phyloP scores from a whole-genome alignment of 371 early-diverging fungal species.

The Haplosporangium sp. region DNA sequence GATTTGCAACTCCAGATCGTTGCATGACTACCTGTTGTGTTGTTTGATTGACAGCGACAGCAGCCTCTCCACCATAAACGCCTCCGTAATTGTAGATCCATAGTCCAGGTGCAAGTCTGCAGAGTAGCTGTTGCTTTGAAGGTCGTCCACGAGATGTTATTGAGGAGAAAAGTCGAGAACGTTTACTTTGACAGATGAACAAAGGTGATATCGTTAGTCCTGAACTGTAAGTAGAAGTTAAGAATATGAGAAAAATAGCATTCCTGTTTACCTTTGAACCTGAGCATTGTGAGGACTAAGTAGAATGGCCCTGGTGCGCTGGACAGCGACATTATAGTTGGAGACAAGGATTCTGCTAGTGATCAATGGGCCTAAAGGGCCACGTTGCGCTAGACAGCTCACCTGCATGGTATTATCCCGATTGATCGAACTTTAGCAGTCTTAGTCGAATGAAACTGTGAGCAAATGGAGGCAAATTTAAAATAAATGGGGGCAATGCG shows the following conservation, averaged over 20 bases:
- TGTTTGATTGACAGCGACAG: conserved; percentile 53
- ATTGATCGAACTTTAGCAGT: background rate
- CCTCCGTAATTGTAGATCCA: conserved; percentile 55
- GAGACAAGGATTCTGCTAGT: conserved; percentile 15
- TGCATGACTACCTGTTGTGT: conserved; percentile 55
- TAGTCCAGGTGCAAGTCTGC: conserved; percentile 46
- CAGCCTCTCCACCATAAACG: conserved; percentile 48
- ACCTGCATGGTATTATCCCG: conserved; percentile 33
- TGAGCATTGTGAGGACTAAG: conserved; percentile 9
- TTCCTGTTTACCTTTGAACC: conserved; percentile 24
- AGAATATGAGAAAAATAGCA: background rate
- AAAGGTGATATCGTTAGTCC: background rate
- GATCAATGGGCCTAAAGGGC: conserved; percentile 31
- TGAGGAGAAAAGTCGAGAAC: conserved; percentile 30
- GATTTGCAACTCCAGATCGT: conserved; percentile 24
- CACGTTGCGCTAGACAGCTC: conserved; percentile 32
- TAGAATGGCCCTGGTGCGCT: conserved; percentile 28
- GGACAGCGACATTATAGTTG: conserved; percentile 11
- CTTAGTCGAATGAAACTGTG: conserved; percentile 1
- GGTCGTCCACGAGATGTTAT: conserved; percentile 23
- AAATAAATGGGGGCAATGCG: background rate
- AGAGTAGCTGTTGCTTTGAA: conserved; percentile 42
- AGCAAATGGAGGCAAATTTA: background rate
- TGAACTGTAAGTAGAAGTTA: background rate
- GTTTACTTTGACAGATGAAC: conserved; percentile 5